Evolutionary conservation across 805 yeast species (phyloP).

Genomic region (Candida nanaspora): DNA sequence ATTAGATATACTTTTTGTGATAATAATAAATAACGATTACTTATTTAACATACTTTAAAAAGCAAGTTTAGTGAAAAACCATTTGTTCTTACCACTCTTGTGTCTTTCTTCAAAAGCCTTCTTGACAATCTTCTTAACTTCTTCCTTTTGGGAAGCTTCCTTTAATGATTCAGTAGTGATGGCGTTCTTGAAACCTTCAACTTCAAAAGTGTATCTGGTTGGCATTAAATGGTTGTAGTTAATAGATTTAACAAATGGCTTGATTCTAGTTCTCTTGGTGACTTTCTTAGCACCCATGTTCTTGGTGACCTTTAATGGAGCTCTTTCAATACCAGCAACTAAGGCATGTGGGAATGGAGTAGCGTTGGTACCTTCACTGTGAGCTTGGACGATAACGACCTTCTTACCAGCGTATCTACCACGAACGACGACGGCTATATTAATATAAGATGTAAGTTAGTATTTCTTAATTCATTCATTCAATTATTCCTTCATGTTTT

Average conservation of each 20-base stretch:
- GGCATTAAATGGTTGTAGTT: constrained; percentile 99
- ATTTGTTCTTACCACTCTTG: constrained; percentile 99
- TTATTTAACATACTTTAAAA: constrained; percentile 20
- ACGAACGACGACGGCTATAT: constrained; percentile 92
- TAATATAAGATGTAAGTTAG: constrained; percentile 21
- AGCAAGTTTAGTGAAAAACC: constrained; percentile 92
- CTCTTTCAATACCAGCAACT: constrained; percentile 98
- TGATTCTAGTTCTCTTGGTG: constrained; percentile 95
- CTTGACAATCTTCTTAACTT: constrained; percentile 98
- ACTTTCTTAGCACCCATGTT: constrained; percentile 92
- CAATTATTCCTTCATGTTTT: too few relatives aligned
- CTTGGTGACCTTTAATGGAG: constrained; percentile 95
- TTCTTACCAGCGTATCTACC: constrained; percentile 99
- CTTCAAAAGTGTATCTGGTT: constrained; percentile 98
- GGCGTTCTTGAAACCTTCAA: constrained; percentile 87
- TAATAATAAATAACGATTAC: too few relatives aligned
- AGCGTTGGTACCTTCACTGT: constrained; percentile 97
- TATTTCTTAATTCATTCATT: constrained; percentile 8
- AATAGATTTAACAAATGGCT: constrained; percentile 98
- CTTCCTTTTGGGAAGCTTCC: constrained; percentile 98
- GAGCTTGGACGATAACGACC: constrained; percentile 97
- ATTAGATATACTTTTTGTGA: neutral
- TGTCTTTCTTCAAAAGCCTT: constrained; percentile 99
- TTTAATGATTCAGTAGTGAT: constrained; percentile 89
- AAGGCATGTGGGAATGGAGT: constrained; percentile 99